Evolutionary conservation across 2,329 filamentous ascomycete species (phyloP), one percentile per base, ranked within the genome.

Genomic region (Fusarium clavum): DNA sequence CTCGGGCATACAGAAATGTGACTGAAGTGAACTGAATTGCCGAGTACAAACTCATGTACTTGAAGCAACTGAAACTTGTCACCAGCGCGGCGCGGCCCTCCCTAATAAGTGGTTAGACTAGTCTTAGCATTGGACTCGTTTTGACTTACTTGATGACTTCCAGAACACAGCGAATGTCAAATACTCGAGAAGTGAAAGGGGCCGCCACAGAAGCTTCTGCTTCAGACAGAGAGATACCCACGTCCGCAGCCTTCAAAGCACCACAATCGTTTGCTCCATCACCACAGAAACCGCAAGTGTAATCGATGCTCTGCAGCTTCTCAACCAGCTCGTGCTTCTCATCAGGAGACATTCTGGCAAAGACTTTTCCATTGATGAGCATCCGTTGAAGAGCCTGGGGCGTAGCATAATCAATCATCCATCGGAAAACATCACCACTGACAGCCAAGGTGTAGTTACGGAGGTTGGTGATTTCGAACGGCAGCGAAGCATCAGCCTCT

Each of bases 51-150:
- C 93, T 97, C 97, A 99, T 99, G 82, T 97, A 99, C 83, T 98
- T 99, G 87, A 99, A 99, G 83, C 96, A 99, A 83, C 93, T 97
- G 83, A 99, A 99, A 80, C 94, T 97, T 14, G 96, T 99, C n/a
- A 98, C 94, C 34, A 99, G 86, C 34, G 97, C 93, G 22, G 95
- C 95, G 68, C 97, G 90, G 22, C 96, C 96, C 83, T 99, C 96
- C 71, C 94, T 90, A 38, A 44, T 20, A 12, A 2, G 22, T 44
- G 20, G 67, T 81, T 69, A 81, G 73, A 49, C 27, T 18, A 16
- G 40, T 24, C 16, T 25, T 13, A 32, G 20, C 7, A 8, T 6
- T 2, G 4, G 9, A 7, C 20, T 57, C 12, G 18, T n/a, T 25
- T 11, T 29, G 29, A 78, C 79, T 72, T 83, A 91, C 89, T 90